Percentiles rank a stretch among this genome's conserved stretches.
phyloP scores from a whole-genome alignment of 1,284 basidiomycete species.

The Heterobasidion occidentale region DNA sequence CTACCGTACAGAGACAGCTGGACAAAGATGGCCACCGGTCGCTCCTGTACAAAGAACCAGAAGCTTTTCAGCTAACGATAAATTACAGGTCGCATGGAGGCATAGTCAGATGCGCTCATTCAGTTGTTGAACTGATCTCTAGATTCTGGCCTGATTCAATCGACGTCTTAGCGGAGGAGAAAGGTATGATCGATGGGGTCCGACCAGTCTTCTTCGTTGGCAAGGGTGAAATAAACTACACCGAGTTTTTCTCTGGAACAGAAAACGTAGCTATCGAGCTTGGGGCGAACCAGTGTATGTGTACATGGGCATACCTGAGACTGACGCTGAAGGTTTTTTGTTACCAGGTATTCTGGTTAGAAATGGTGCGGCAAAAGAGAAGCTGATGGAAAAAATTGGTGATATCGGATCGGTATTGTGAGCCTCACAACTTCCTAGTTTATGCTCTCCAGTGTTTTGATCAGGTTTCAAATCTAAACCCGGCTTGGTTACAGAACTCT shows the following conservation, averaged over 20 bases:
- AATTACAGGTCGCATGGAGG: conserved; percentile 72
- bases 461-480: not conserved
- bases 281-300: too few relatives aligned
- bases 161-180: conserved; percentile 50
- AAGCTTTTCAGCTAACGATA: conserved; percentile 48
- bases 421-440: conserved; percentile 11
- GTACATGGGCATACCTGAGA: too few relatives aligned
- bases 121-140: conserved; percentile 52
- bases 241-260: too few relatives aligned
- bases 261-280: too few relatives aligned
- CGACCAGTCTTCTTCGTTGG: conserved; percentile 54
- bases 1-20: too few relatives aligned
- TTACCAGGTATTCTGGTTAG: conserved; percentile 49
- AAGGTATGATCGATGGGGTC: conserved; percentile 46
- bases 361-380: conserved; percentile 40
- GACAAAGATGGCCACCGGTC: too few relatives aligned
- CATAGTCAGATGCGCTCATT: conserved; percentile 53
- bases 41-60: conserved; percentile 20
- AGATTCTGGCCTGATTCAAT: conserved; percentile 61
- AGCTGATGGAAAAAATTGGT: conserved; percentile 45
- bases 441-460: not conserved
- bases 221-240: conserved; percentile 27
- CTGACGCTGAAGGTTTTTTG: too few relatives aligned
- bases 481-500: conserved; percentile 40
- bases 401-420: conserved; percentile 58